Evolutionary conservation across 2,329 filamentous ascomycete species (phyloP).

Genomic region (Neopestalotiopsis clavispora): DNA sequence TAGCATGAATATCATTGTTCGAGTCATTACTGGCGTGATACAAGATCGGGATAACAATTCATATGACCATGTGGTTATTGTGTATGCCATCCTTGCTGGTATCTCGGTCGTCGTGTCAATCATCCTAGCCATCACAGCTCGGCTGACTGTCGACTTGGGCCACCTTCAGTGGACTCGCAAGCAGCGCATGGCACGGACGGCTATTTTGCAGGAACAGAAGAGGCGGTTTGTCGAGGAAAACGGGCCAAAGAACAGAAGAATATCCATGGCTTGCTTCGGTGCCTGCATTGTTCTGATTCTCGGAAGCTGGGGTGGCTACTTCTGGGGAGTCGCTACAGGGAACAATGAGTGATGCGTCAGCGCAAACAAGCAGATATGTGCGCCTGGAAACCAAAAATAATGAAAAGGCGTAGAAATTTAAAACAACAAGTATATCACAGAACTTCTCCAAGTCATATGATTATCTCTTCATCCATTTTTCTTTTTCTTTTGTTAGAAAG

Average conservation of each 20-base stretch:
- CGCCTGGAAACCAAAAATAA: too few species aligned
- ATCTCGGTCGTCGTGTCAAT: constrained; percentile 51
- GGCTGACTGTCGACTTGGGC: constrained; percentile 46
- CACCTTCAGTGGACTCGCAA: constrained; percentile 64
- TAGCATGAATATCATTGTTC: constrained; percentile 64
- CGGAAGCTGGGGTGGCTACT: constrained; percentile 61
- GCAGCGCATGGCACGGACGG: constrained; percentile 50
- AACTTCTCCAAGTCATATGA: too few species aligned
- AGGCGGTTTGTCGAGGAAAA: constrained; percentile 43
- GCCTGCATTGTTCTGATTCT: constrained; percentile 50
- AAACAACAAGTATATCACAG: too few species aligned
- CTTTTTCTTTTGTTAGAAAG: too few species aligned
- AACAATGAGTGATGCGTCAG: neutral
- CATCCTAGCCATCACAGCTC: constrained; percentile 43
- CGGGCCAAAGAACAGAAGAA: constrained; percentile 41
- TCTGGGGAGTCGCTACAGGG: constrained; percentile 63
- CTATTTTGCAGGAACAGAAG: constrained; percentile 47
- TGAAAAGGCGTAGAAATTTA: too few species aligned
- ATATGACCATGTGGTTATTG: constrained; percentile 58
- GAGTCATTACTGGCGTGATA: constrained; percentile 60
- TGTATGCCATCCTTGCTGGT: constrained; percentile 60
- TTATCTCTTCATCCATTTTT: too few species aligned
- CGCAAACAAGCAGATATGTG: too few species aligned
- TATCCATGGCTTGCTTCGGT: constrained; percentile 49
- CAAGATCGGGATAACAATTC: constrained; percentile 62